Evolutionary conservation across 208 protist genomes (phyloP), one percentile per base, ranked within the genome.

Genomic region (Angomonas desouzai): DNA sequence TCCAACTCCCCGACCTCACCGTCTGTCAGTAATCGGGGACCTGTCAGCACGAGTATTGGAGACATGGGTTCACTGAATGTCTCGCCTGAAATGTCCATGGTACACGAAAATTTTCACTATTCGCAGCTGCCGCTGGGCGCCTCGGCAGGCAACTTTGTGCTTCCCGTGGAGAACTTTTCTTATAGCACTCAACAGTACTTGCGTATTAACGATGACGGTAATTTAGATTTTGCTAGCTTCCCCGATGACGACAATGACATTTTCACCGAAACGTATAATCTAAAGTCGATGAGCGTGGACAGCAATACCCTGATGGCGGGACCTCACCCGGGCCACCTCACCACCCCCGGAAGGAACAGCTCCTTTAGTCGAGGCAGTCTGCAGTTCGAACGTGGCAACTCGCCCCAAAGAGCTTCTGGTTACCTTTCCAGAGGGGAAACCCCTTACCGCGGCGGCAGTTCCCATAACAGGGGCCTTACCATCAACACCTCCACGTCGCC

Each of bases 51-150:
- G 18, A 79, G 66, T 48, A 48, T 70, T 20, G 73, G 62, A 56
- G 73, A 87, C 55, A 74, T 76, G 25, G 40, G 51, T 2, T 83
- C 76, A 0, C 66, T 64, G 40, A 60, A 66, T 20, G 75, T 62
- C 33, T 85, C 81, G 0, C 66, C 81, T 0, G 87, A 93, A 66
- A 74, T 84, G 49, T 82, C 79, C 0, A 69, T 86, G 36, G 71
- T 89, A 40, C 76, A 93, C 68, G 87, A 93, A 20, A 86, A 81
- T 66, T 93, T 89, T 57, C 78, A 77, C 59, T 93, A 84, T 70
- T 79, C 75, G 27, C 77, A 87, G 32, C 68, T 77, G 9, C 62
- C 69, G 22, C 70, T 87, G 10, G 87, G 87, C 3, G 56, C 76
- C 1, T 89, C 83, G 9, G 87, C 77, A 20, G 87, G 87, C 48